A percentile compares a stretch with the other conserved stretches of the same genome.
These are phyloP conservation scores for Botrytis cinerea DNA, from an alignment of 2,329 filamentous ascomycete species.

Conservation along the genomic window DNA sequence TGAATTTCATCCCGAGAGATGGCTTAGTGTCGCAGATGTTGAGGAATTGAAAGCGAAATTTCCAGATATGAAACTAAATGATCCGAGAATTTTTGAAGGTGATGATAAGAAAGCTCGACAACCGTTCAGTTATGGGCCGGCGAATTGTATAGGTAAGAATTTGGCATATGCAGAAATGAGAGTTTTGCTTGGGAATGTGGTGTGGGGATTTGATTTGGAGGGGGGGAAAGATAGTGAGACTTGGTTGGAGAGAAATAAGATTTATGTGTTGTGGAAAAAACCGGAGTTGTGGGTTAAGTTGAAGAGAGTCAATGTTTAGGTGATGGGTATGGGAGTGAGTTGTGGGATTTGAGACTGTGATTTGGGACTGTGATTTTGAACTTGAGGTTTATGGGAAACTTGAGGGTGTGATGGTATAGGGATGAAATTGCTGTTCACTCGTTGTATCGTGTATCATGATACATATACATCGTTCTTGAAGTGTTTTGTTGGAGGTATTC, in stretches of 20 bases:
- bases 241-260: conserved; percentile 18
- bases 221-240: not conserved
- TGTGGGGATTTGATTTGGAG: conserved; percentile 21
- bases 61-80: not conserved
- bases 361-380: too few relatives aligned
- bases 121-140: conserved; percentile 14
- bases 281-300: conserved; percentile 19
- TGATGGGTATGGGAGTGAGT: not conserved
- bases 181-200: conserved; percentile 12
- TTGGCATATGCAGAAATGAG: conserved; percentile 25
- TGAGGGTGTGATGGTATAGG: too few relatives aligned
- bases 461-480: too few relatives aligned
- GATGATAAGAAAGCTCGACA: conserved; percentile 20
- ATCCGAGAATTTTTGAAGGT: not conserved
- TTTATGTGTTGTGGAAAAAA: conserved; percentile 13
- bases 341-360: not conserved
- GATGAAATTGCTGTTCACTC: too few relatives aligned
- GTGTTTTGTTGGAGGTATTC: too few relatives aligned
- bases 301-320: conserved; percentile 14
- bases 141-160: conserved; percentile 24
- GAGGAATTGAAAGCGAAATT: not conserved
- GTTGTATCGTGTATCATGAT: too few relatives aligned
- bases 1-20: conserved; percentile 19
- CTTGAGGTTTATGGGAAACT: too few relatives aligned
- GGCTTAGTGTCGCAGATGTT: not conserved